These are phyloP conservation scores for Ulota crispa DNA, from an alignment of 225 moss, liverwort and hornwort species.

Conservation along the genomic window DNA sequence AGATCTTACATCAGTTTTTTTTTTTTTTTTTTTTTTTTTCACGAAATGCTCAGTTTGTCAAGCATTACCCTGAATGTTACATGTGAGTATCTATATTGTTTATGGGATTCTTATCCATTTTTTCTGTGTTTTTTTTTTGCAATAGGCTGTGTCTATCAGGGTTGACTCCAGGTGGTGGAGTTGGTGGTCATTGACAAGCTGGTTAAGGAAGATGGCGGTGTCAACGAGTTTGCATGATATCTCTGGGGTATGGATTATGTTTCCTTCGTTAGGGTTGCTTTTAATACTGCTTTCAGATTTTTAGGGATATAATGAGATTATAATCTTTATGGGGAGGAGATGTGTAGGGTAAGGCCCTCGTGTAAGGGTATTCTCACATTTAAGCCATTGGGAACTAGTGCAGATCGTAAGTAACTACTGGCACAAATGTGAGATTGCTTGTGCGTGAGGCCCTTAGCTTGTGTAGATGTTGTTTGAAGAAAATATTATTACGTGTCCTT, in stretches of 20 bases:
- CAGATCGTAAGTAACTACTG: too few species aligned
- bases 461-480: too few species aligned
- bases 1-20: too few species aligned
- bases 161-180: slow-evolving; percentile 43
- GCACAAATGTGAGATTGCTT: too few species aligned
- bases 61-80: neutral
- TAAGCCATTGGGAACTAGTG: too few species aligned
- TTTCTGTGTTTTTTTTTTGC: slow-evolving; percentile 23
- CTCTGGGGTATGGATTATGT: slow-evolving; percentile 39
- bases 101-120: slow-evolving; percentile 5
- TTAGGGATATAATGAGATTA: neutral
- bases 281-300: neutral
- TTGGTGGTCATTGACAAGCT: slow-evolving; percentile 37
- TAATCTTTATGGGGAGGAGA: neutral
- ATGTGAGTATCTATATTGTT: neutral
- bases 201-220: slow-evolving; percentile 53
- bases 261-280: neutral
- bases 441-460: too few species aligned
- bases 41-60: too few species aligned
- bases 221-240: slow-evolving; percentile 52
- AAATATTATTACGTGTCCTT: too few species aligned
- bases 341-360: too few species aligned
- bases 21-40: too few species aligned
- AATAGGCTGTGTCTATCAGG: slow-evolving; percentile 47
- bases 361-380: too few species aligned